A percentile compares a stretch with the other conserved stretches of the same genome.
phyloP scores from a whole-genome alignment of 371 early-diverging fungal species.

The Mucor piriformis region DNA sequence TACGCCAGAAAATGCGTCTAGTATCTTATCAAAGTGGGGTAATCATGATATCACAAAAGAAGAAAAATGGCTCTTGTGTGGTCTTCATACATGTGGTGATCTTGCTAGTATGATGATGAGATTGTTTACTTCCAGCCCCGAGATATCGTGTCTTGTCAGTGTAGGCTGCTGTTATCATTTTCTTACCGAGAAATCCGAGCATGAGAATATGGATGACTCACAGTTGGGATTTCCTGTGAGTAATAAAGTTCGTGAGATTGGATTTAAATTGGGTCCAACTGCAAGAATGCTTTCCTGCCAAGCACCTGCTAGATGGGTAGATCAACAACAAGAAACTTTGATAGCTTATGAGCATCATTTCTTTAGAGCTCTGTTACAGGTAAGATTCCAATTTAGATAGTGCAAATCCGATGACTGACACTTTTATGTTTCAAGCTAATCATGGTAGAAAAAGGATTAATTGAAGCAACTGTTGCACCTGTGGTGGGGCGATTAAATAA shows the following conservation, averaged over 20 bases:
- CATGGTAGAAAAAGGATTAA: slow-evolving; percentile 60
- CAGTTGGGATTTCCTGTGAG: slow-evolving; percentile 58
- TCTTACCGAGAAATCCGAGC: slow-evolving; percentile 33
- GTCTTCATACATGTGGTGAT: slow-evolving; percentile 88
- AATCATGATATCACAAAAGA: slow-evolving; percentile 2
- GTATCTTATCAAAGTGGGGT: slow-evolving; percentile 45
- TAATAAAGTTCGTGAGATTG: slow-evolving; percentile 4
- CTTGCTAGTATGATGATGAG: slow-evolving; percentile 71
- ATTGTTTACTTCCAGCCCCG: slow-evolving; percentile 64
- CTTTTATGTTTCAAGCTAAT: slow-evolving; percentile 25
- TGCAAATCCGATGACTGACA: neutral
- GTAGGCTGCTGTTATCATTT: slow-evolving; percentile 91
- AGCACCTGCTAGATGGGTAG: slow-evolving; percentile 77
- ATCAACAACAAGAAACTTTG: slow-evolving; percentile 49
- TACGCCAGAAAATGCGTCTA: slow-evolving; percentile 55
- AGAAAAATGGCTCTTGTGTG: slow-evolving; percentile 73
- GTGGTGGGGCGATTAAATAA: slow-evolving; percentile 63
- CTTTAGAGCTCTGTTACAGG: slow-evolving; percentile 73
- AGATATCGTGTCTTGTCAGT: slow-evolving; percentile 70
- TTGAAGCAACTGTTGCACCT: slow-evolving; percentile 52
- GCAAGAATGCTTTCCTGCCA: slow-evolving; percentile 86
- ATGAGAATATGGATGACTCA: neutral
- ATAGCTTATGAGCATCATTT: slow-evolving; percentile 73
- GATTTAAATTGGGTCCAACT: slow-evolving; percentile 64
- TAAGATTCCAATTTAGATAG: slow-evolving; percentile 2